A percentile compares a stretch with the other conserved stretches of the same genome.
Evolutionary conservation across 2,329 filamentous ascomycete genomes (phyloP).

Genomic region (Botrytis tulipae): DNA sequence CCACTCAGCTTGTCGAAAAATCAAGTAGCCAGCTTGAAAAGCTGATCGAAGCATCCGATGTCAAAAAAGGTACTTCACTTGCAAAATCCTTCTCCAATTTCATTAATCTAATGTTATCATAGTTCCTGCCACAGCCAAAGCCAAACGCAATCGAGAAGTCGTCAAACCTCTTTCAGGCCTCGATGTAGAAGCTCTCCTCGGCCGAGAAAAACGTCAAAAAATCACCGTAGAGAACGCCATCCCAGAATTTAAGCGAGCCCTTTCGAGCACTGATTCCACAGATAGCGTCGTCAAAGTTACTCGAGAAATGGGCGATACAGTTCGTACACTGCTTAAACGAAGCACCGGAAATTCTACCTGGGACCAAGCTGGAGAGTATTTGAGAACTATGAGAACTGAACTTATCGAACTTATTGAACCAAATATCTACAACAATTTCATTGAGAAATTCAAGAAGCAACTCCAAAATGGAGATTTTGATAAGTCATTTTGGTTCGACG

Average conservation of each 20-base stretch:
- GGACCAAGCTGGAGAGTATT: constrained; percentile 68
- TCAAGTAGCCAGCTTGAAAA: constrained; percentile 56
- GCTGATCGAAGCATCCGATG: constrained; percentile 67
- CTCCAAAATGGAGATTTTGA: constrained; percentile 68
- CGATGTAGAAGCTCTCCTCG: constrained; percentile 79
- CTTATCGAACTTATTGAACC: constrained; percentile 74
- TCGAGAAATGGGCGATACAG: constrained; percentile 71
- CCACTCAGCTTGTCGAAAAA: constrained; percentile 61
- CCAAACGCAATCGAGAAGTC: constrained; percentile 62
- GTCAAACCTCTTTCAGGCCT: constrained; percentile 87
- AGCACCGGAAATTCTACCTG: constrained; percentile 78
- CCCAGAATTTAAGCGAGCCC: constrained; percentile 82
- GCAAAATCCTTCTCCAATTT: background rate
- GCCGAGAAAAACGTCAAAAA: constrained; percentile 49
- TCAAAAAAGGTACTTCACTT: constrained; percentile 69
- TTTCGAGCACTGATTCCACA: constrained; percentile 60
- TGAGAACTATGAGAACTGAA: constrained; percentile 76
- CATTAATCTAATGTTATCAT: constrained; percentile 13
- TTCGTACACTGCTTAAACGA: constrained; percentile 65
- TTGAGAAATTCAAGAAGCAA: constrained; percentile 68
- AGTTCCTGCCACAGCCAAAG: constrained; percentile 79
- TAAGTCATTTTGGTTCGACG: constrained; percentile 76
- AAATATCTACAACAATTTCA: constrained; percentile 70
- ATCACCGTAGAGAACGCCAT: constrained; percentile 74
- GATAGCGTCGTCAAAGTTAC: constrained; percentile 64